phyloP scores from a whole-genome alignment of 2,329 filamentous ascomycete genomes.

The Calonectria pteridis region DNA sequence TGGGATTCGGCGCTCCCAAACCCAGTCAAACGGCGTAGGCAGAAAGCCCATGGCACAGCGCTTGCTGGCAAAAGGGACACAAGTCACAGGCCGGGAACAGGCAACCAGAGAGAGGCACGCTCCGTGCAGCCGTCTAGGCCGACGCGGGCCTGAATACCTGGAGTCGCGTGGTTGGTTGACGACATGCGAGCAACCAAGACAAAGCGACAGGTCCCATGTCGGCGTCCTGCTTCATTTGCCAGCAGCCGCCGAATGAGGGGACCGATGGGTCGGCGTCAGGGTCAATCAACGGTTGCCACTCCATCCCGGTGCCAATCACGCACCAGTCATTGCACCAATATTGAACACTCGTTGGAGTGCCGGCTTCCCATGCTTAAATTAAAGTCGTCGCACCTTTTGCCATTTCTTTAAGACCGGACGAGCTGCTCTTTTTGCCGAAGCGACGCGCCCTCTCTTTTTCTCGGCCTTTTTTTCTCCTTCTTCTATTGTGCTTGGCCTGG shows the following conservation, averaged over 20 bases:
- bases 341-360: background rate
- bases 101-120: constrained; percentile 25
- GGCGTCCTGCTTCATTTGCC: constrained; percentile 44
- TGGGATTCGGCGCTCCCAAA: constrained; percentile 15
- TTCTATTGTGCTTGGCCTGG: constrained; percentile 12
- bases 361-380: constrained; percentile 38
- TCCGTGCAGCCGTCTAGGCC: constrained; percentile 21
- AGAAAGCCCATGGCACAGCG: constrained; percentile 35
- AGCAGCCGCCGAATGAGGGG: constrained; percentile 34
- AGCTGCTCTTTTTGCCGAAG: constrained; percentile 20
- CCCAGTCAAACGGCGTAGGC: constrained; percentile 38
- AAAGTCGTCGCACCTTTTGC: constrained; percentile 35
- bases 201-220: constrained; percentile 33
- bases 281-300: constrained; percentile 21
- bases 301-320: constrained; percentile 19
- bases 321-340: constrained; percentile 9
- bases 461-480: background rate
- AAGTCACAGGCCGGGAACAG: constrained; percentile 24
- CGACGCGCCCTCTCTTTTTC: background rate
- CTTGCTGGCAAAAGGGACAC: constrained; percentile 29
- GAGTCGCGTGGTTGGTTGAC: constrained; percentile 32
- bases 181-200: constrained; percentile 26
- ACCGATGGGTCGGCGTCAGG: constrained; percentile 32
- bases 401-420: constrained; percentile 22
- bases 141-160: constrained; percentile 6